Base-by-base conservation (phyloP, 2,329 filamentous ascomycete species). In the Zasmidium angulare region DNA sequence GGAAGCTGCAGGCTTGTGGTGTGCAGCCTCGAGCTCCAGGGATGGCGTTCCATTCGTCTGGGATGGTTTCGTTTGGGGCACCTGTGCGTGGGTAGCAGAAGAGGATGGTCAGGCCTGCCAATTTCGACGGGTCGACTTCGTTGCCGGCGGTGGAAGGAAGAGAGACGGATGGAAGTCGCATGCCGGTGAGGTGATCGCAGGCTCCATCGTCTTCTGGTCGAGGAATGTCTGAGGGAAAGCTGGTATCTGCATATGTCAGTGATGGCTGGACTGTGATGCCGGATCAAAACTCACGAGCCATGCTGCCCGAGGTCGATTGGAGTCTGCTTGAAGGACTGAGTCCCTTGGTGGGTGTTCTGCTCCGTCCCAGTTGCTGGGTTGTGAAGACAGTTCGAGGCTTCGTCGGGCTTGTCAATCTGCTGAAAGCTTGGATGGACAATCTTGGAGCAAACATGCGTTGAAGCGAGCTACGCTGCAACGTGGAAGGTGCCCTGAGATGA, bases 11-110 rank as follows among this genome's bases (percentile, higher is more conserved):
- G 14, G 77, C 76, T 68, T 78, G 76, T 4, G 76, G 75, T 14
- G 78, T 78, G 65, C 76, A 79, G 55, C 77, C 77, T 58, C 76
- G 67, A 7, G 77, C 77, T 24, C 78, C 76, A 3, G 76, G 76
- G 55, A 78, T 78, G 17, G 68, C 61, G 64, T 79, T 76, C 76
- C 75, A 79, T 12, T 71, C 67, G 24, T 75, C 70, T 47, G 76
- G 71, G n/a, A 79, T 72, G 1, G 65, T 72, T 60, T 79, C 76
- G 59, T 72, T 67, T 12, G 74, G 75, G 1, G 71, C 75, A 31
- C 69, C 75, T 46, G 74, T 76, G 31, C 74, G 74, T 7, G 76
- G 76, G 64, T 77, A 78, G 70, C 70, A 76, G 68, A 79, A 79
- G 52, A 78, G 50, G 46, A 80, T 72, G 20, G 68, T 75, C 17